Base-by-base conservation (phyloP, 1,284 basidiomycete genomes). In the Clitocybe nebularis region DNA sequence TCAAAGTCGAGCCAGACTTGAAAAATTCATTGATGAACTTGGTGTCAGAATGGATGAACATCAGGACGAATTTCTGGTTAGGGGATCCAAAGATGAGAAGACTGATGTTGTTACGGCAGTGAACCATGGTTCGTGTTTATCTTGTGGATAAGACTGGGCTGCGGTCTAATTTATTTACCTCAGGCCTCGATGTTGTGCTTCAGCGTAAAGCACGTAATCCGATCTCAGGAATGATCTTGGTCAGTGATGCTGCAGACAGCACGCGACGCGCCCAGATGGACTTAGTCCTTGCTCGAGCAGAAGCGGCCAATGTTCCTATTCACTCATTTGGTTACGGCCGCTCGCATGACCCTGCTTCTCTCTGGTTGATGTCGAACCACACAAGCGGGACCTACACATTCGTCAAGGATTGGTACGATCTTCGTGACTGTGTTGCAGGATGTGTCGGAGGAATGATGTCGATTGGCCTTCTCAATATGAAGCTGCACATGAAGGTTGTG, bases 221-320 rank as follows among this genome's bases (percentile, higher is more conserved):
- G 0, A 67, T 94, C 10, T 86, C 90, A 0, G 92, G 92, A 13
- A 89, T 99, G 82, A 68, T 97, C 34, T 76, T 99, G 16, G 83
- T 98, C 52, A 93, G 90, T 62, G 95, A 99, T 59, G 85, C 90
- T 1, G 73, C 86, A 4, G 93, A 97, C 57, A 85, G 81, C 49
- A 91, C 93, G 8, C 81, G 90, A 37, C 83, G 93, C n/a, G 89
- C 91, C n/a, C 93, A 97, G 65, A 97, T 99, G 92, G 93, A 98
- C 57, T 77, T 99, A 13, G 92, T 97, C 21, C 84, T 96, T 47
- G 93, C 94, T 30, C 85, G 95, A 32, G 89, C 93, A 0, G 95
- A 99, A 58, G 94, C 94, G 3, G 94, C 91, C 20, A 93, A 92
- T 55, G 83, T 95, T 17, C 93, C 95, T 1, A 94, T 99, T 43